Base-by-base conservation (phyloP, 148 eudicot species). In the Diospyros lotus region DNA sequence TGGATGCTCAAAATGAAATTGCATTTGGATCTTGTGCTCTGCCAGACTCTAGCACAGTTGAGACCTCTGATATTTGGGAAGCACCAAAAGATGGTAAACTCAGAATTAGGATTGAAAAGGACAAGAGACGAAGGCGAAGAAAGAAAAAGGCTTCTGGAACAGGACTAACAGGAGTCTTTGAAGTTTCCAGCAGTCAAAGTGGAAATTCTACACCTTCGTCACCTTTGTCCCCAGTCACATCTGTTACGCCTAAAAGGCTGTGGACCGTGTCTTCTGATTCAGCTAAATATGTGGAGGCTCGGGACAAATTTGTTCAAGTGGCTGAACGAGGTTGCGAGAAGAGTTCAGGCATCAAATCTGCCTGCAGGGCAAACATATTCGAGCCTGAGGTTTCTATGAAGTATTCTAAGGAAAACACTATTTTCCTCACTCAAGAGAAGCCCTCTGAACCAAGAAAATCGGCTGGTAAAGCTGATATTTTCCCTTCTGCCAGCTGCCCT, bases 181-280 rank as follows among this genome's bases (percentile, higher is more conserved):
- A 94, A 74, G 91, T 85, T 79, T 86, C 88, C 66, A 94, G 96
- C 76, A 94, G 98, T 80, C 95, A 94, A 61, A 94, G 98, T 74
- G 87, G 96, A 55, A 92, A 89, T 79, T 94, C 98, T 61, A 87
- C 98, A 10, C 96, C 97, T n/a, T 82, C 97, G 46, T 94, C 98
- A 66, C 98, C 98, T 41, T 71, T 90, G 59, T 92, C 98, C 15
- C 93, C 97, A 1, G 58, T 73, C 64, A 73, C 84, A 39, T 76
- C 84, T 67, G 58, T 75, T 28, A 82, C 87, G 44, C 88, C 91
- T 58, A 86, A 78, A 66, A 72, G 79, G 55, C 66, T 76, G 4
- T 73, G 80, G 60, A 50, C 86, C n/a, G 69, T 74, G 8, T 76
- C 91, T 77, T 78, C 69, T 52, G 76, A 73, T 40, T 71, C 72